Percentiles rank a stretch among this genome's conserved stretches.
Conservation (phyloP, 2,329 filamentous ascomycete species). For the Aureobasidium lini region DNA sequence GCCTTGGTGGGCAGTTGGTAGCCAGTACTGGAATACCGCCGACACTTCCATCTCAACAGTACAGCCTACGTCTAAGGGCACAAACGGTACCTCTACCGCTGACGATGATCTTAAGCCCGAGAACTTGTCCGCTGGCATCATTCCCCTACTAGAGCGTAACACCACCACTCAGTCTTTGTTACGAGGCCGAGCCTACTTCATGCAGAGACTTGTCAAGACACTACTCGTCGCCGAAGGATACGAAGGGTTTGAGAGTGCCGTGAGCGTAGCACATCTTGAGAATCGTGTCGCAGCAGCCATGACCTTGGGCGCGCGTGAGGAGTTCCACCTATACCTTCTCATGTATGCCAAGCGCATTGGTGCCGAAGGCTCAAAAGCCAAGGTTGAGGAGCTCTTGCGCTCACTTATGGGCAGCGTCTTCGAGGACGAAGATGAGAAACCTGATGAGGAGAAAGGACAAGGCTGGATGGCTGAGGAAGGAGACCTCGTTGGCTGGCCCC, state of each 20-base stretch:
- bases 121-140: constrained; percentile 79
- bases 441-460: constrained; percentile 36
- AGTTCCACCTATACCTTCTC: constrained; percentile 89
- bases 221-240: constrained; percentile 83
- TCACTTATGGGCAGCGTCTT: constrained; percentile 67
- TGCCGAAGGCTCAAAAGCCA: constrained; percentile 75
- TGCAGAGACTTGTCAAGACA: constrained; percentile 86
- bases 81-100: constrained; percentile 23
- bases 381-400: constrained; percentile 87
- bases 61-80: constrained; percentile 44
- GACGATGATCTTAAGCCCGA: constrained; percentile 45
- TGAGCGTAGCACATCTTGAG: constrained; percentile 91
- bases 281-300: constrained; percentile 87
- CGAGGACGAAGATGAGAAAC: constrained; percentile 48
- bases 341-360: constrained; percentile 98
- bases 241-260: constrained; percentile 81
- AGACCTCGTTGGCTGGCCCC: constrained; percentile 82
- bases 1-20: constrained; percentile 95
- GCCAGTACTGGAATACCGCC: constrained; percentile 98
- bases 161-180: constrained; percentile 89
- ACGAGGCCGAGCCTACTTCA: constrained; percentile 81
- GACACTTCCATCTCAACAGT: constrained; percentile 81
- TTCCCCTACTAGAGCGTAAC: constrained; percentile 86
- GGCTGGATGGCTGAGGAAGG: constrained; percentile 60
- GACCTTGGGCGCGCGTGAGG: constrained; percentile 76